Evolutionary conservation across 345 rosid genomes (phyloP).

Genomic region (Anastatica hierochuntica): DNA sequence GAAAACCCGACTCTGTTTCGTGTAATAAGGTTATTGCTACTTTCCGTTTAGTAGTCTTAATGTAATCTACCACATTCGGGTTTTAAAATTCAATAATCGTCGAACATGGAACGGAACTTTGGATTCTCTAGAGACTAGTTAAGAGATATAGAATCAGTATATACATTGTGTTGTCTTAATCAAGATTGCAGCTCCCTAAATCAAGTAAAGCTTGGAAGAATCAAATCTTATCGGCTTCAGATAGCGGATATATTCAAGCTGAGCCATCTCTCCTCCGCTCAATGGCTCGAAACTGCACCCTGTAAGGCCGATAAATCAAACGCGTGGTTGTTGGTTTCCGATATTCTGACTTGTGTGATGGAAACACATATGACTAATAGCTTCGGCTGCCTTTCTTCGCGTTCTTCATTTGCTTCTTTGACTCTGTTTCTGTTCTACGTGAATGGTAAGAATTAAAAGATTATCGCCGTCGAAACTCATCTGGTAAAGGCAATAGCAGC

Average conservation of each 20-base stretch:
- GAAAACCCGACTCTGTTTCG: neutral
- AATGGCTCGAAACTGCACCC: conserved; percentile 84
- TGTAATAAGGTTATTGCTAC: conserved; percentile 2
- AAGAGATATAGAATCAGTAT: too few species aligned
- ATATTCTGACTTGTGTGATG: too few species aligned
- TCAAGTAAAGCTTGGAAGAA: conserved; percentile 13
- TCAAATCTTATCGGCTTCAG: conserved; percentile 36
- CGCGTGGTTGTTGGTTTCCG: too few species aligned
- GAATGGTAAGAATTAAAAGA: too few species aligned
- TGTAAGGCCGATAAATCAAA: conserved; percentile 34
- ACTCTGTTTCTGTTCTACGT: too few species aligned
- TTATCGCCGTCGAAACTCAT: too few species aligned
- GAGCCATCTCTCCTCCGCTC: conserved; percentile 88
- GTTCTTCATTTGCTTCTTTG: too few species aligned
- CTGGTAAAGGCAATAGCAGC: too few species aligned
- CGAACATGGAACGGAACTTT: neutral
- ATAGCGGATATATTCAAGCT: conserved; percentile 64
- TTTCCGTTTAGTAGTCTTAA: neutral
- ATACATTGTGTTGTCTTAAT: conserved; percentile 17
- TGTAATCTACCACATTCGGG: neutral
- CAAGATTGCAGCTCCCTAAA: conserved; percentile 13
- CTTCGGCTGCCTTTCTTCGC: too few species aligned
- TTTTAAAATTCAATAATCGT: too few species aligned
- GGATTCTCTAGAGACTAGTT: neutral
- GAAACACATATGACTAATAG: too few species aligned